Evolutionary conservation across 441 rosid species (phyloP).

Genomic region (Iberis amara): DNA sequence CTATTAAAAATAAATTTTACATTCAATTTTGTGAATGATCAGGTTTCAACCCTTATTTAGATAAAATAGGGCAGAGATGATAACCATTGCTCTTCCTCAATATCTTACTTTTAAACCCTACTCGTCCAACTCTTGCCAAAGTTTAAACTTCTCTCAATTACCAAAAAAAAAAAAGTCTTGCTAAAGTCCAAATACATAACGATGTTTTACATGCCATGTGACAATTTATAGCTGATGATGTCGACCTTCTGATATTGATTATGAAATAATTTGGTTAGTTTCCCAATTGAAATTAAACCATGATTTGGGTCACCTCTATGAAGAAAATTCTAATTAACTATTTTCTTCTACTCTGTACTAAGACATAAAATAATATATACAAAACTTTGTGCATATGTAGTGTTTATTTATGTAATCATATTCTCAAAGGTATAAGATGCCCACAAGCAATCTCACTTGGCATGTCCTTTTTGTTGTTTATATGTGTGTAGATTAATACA

Average conservation of each 20-base stretch:
- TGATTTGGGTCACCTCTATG: conserved; percentile 16
- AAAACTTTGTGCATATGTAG: background rate
- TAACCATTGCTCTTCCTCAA: no score
- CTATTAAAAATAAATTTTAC: no score
- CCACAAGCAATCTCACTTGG: conserved; percentile 31
- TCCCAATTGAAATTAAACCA: conserved; percentile 19
- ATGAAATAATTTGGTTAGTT: conserved; percentile 20
- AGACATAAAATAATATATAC: conserved; percentile 1
- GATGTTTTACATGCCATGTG: conserved; percentile 30
- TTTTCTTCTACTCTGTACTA: conserved; percentile 13
- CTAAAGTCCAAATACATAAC: conserved; percentile 22
- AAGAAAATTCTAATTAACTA: conserved; percentile 21
- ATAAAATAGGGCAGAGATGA: no score
- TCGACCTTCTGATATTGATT: conserved; percentile 24
- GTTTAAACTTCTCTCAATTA: no score
- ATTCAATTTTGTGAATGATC: no score
- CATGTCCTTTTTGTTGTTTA: conserved; percentile 23
- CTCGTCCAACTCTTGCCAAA: conserved; percentile 25
- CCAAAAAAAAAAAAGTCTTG: no score
- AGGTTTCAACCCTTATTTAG: no score
- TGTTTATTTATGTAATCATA: conserved; percentile 7
- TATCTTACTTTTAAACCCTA: conserved; percentile 27
- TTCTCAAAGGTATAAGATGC: conserved; percentile 20
- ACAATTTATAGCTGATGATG: conserved; percentile 26
- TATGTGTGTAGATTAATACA: conserved; percentile 2